Evolutionary conservation across 2,329 filamentous ascomycete genomes (phyloP).

Genomic region (Phialemonium atrogriseum): DNA sequence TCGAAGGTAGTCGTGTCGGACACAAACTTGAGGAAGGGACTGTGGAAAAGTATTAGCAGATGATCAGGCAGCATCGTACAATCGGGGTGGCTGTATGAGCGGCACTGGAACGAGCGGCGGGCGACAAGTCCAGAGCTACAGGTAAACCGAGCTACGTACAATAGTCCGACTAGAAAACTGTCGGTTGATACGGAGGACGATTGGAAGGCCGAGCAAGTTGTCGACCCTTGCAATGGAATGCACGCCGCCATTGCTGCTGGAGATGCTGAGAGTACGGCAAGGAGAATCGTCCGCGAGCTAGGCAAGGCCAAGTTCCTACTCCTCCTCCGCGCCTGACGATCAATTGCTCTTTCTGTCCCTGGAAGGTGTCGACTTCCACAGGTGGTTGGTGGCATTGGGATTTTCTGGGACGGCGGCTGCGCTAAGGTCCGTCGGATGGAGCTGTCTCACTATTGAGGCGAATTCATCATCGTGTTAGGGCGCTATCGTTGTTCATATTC

Average conservation of each 20-base stretch:
- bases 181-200: slow-evolving; percentile 63
- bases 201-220: slow-evolving; percentile 63
- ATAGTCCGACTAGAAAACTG: slow-evolving; percentile 47
- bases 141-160: slow-evolving; percentile 44
- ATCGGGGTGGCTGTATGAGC: no score
- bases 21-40: slow-evolving; percentile 80
- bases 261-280: slow-evolving; percentile 25
- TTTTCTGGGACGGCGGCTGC: no score
- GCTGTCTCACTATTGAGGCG: no score
- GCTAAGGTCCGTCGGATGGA: no score
- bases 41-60: slow-evolving; percentile 24
- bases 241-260: slow-evolving; percentile 31
- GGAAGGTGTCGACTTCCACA: slow-evolving; percentile 2
- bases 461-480: no score
- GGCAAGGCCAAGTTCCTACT: slow-evolving; percentile 7
- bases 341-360: slow-evolving; percentile 2
- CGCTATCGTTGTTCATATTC: no score
- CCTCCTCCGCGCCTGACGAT: slow-evolving; percentile 3
- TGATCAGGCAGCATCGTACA: slow-evolving; percentile 1
- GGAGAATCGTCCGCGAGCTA: slow-evolving; percentile 10
- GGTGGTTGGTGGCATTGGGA: neutral
- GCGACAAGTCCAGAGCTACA: neutral
- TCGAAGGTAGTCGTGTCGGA: slow-evolving; percentile 73
- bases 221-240: slow-evolving; percentile 64
- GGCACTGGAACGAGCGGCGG: neutral